Conservation (phyloP, 139 green algal species). For the Picochlorum costavermella region DNA sequence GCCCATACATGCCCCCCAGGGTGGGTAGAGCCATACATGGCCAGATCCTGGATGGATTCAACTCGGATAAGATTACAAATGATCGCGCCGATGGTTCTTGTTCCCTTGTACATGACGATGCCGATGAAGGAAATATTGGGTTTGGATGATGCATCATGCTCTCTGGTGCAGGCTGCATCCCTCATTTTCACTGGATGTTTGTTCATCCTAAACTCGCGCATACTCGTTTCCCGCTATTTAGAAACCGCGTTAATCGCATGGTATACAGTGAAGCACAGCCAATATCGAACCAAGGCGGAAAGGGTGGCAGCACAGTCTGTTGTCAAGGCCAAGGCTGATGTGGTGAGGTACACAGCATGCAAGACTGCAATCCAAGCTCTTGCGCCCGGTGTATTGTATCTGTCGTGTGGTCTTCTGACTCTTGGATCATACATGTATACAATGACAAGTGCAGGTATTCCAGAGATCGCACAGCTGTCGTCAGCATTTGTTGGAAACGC, state of each 20-base stretch:
- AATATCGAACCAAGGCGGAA: background rate
- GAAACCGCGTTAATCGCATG: constrained; percentile 19
- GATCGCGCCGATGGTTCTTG: constrained; percentile 5
- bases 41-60: background rate
- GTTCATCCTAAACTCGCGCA: constrained; percentile 2
- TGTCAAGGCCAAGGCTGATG: constrained; percentile 11
- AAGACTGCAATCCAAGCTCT: background rate
- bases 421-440: background rate
- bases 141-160: background rate
- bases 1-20: constrained; percentile 1
- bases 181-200: constrained; percentile 1
- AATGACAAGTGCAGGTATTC: background rate
- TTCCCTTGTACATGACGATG: constrained; percentile 1
- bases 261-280: constrained; percentile 25
- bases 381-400: background rate
- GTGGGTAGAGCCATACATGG: constrained; percentile 8
- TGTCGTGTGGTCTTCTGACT: background rate
- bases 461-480: background rate
- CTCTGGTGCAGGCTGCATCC: background rate
- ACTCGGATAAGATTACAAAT: constrained; percentile 8
- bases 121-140: background rate
- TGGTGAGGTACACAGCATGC: background rate
- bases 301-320: constrained; percentile 6
- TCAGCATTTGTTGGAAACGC: background rate
- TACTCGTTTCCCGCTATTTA: constrained; percentile 19